Evolutionary conservation across 257 asterid species (phyloP), one percentile per base, ranked within the genome.

Genomic region (Eustoma russellianum): DNA sequence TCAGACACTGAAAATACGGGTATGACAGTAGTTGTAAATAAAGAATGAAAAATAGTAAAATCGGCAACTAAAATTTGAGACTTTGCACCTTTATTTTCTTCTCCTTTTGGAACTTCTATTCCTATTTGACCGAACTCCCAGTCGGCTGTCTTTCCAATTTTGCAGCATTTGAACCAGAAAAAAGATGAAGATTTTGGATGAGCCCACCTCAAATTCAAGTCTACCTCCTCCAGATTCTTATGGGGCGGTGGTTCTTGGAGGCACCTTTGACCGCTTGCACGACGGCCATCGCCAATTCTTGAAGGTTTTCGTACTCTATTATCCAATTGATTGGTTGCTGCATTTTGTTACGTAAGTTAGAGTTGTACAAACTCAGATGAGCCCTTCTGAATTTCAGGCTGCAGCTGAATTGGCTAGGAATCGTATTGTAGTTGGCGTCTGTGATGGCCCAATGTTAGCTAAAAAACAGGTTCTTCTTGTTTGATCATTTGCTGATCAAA

Each of bases 201-300:
- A 72, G 28, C 66, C 78, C 53, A 35, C 59, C 7, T 61, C 72
- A 5, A 57, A 70, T 69, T 48, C 72, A 18, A 60, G 48, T 28
- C 17, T 65, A 43, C 71, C 86, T 13, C 71, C 73, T 50, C 81
- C 88, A 11, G 51, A 82, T 76, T 82, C 95, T 3, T 80, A 85
- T 57, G 69, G 57, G 1, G 79, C 90, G 7, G 93, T 91, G 51
- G 95, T 91, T 70, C 80, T 91, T 46, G 98, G 98, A 0, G 98
- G 98, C 58, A 91, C 98, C 56, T 91, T 91, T 38, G 96, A 91
- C 63, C 97, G 98, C 18, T 64, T 91, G 63, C 98, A 91, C 45
- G 86, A 85, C 41, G 97, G 98, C 46, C 98, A 91, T 70, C 93
- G 93, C 62, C 88, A 83, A 56, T 91, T 91, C 76, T 88, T 91